Percentiles rank a stretch among this genome's conserved stretches.
Evolutionary conservation across 2,329 filamentous ascomycete genomes (phyloP).

Genomic region (Talaromyces pinophilus): DNA sequence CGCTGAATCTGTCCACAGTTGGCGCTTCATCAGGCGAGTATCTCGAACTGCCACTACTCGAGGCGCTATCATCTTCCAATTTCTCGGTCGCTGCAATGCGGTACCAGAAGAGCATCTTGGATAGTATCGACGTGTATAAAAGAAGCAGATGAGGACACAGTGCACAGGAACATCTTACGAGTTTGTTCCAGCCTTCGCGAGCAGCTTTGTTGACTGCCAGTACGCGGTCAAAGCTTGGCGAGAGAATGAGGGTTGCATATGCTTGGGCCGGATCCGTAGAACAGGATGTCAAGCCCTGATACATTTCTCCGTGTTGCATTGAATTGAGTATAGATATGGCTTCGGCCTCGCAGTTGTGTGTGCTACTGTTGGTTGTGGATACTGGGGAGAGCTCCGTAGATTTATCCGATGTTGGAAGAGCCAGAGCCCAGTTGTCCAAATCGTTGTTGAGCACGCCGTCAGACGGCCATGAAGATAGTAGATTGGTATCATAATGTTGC

Average conservation of each 20-base stretch:
- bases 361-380: neutral
- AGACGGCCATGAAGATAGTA: constrained; percentile 10
- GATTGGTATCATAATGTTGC: neutral
- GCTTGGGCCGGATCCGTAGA: constrained; percentile 3
- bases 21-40: neutral
- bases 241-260: constrained; percentile 3
- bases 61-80: neutral
- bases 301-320: constrained; percentile 14
- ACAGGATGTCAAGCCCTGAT: constrained; percentile 1
- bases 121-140: constrained; percentile 14
- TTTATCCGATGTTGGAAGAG: neutral
- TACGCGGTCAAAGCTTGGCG: constrained; percentile 13
- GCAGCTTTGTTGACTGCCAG: constrained; percentile 10
- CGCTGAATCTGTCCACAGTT: constrained; percentile 7
- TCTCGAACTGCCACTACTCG: neutral
- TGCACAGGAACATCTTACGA: constrained; percentile 13
- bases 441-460: neutral
- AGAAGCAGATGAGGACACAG: constrained; percentile 13
- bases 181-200: neutral
- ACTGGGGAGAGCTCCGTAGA: neutral
- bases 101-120: constrained; percentile 19
- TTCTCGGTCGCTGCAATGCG: constrained; percentile 17
- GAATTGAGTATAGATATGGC: constrained; percentile 16
- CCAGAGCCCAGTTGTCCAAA: neutral
- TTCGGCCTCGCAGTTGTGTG: constrained; percentile 16